Conservation (phyloP, 306 rosid genomes). For the Vigna angularis region DNA sequence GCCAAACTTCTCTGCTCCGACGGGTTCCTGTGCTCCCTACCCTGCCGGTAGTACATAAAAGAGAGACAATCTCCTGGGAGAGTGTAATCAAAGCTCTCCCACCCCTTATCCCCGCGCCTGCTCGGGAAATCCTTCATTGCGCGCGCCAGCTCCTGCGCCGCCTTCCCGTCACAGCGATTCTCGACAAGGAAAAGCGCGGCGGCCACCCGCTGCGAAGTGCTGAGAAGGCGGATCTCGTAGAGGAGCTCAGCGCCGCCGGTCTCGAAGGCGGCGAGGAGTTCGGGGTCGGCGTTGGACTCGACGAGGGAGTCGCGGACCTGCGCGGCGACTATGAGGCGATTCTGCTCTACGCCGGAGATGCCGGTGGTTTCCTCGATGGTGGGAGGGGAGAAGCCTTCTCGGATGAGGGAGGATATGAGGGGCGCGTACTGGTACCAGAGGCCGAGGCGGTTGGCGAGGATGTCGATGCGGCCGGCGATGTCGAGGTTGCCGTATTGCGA, state of each 20-base stretch:
- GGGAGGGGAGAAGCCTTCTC: slow-evolving; percentile 78
- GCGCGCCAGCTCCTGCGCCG: slow-evolving; percentile 73
- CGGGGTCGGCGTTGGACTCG: slow-evolving; percentile 58
- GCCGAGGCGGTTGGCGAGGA: slow-evolving; percentile 81
- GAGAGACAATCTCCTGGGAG: slow-evolving; percentile 78
- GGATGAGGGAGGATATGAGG: slow-evolving; percentile 62
- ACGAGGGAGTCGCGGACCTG: slow-evolving; percentile 82
- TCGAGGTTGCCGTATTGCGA: slow-evolving; percentile 63
- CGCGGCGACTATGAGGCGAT: slow-evolving; percentile 66
- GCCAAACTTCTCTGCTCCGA: slow-evolving; percentile 50
- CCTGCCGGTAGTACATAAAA: slow-evolving; percentile 72
- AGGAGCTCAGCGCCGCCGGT: slow-evolving; percentile 68
- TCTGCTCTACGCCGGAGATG: slow-evolving; percentile 76
- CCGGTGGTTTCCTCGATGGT: slow-evolving; percentile 80
- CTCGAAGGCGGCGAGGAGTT: slow-evolving; percentile 58
- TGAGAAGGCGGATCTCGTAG: slow-evolving; percentile 76
- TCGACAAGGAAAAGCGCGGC: slow-evolving; percentile 65
- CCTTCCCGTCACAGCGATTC: slow-evolving; percentile 55
- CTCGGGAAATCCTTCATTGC: slow-evolving; percentile 81
- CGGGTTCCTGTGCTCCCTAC: slow-evolving; percentile 61
- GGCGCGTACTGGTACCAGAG: slow-evolving; percentile 87
- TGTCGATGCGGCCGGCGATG: slow-evolving; percentile 49
- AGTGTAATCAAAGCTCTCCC: slow-evolving; percentile 70
- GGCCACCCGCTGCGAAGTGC: slow-evolving; percentile 62
- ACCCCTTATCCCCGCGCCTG: slow-evolving; percentile 65